A percentile compares a stretch with the other conserved stretches of the same genome.
Evolutionary conservation across 768 basidiomycete species (phyloP).

Genomic region (Hypholoma fasciculare): DNA sequence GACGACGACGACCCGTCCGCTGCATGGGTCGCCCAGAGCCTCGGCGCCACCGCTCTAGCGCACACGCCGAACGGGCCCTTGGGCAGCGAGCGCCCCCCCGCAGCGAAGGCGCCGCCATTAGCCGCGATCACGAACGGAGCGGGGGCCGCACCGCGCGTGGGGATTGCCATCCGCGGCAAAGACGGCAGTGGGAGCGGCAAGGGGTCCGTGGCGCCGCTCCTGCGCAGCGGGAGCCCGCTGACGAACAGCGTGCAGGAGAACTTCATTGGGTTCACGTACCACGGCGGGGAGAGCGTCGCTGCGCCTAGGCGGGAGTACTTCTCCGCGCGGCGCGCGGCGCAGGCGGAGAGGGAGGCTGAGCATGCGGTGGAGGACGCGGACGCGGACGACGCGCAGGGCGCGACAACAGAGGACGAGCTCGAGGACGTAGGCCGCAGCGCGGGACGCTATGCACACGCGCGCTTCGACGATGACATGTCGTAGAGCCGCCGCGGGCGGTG

Average conservation of each 20-base stretch:
- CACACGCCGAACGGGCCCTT: slow-evolving; percentile 80
- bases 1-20: slow-evolving; percentile 64
- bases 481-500: slow-evolving; percentile 4
- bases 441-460: slow-evolving; percentile 67
- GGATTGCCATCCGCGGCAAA: neutral
- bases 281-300: slow-evolving; percentile 68
- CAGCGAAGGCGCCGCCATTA: slow-evolving; percentile 8
- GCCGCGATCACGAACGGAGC: slow-evolving; percentile 18
- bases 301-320: slow-evolving; percentile 31
- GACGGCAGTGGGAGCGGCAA: slow-evolving; percentile 29
- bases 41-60: slow-evolving; percentile 25
- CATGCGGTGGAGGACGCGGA: slow-evolving; percentile 50
- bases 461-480: slow-evolving; percentile 40
- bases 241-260: slow-evolving; percentile 95
- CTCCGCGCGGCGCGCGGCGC: neutral
- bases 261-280: slow-evolving; percentile 92
- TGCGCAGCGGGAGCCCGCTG: slow-evolving; percentile 57
- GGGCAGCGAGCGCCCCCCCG: slow-evolving; percentile 49
- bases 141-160: slow-evolving; percentile 26
- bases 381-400: slow-evolving; percentile 45
- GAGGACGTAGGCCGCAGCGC: slow-evolving; percentile 63
- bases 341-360: slow-evolving; percentile 33
- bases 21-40: slow-evolving; percentile 59
- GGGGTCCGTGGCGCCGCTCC: slow-evolving; percentile 30
- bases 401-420: slow-evolving; percentile 40